phyloP scores from a whole-genome alignment of 2,329 filamentous ascomycete species.

The Hirsutella thompsonii region DNA sequence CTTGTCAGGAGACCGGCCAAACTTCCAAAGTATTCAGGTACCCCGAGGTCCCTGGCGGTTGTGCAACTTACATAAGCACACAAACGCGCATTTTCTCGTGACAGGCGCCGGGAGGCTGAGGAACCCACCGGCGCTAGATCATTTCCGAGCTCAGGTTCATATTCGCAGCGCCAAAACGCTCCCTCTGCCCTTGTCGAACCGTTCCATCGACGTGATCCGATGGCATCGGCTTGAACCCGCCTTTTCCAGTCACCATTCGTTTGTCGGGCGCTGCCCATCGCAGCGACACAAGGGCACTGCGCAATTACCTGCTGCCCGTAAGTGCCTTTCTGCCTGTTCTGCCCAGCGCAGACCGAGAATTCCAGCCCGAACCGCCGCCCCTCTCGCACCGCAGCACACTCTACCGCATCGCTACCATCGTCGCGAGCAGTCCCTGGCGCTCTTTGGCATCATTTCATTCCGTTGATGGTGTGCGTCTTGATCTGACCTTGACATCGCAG shows the following conservation, averaged over 20 bases:
- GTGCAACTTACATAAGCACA: constrained; percentile 9
- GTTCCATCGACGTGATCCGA: constrained; percentile 7
- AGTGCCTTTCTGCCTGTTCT: constrained; percentile 2
- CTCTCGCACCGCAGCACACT: not conserved
- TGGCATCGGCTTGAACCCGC: constrained; percentile 10
- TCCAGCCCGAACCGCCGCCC: constrained; percentile 3
- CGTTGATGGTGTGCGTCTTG: not conserved
- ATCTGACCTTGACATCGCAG: not conserved
- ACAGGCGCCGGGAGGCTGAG: constrained; percentile 6
- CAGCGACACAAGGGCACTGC: constrained; percentile 3
- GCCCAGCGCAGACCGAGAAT: constrained; percentile 5
- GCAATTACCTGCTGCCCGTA: constrained; percentile 6
- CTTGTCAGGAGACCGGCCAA: no score
- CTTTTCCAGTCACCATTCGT: not conserved
- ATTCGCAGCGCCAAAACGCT: constrained; percentile 1
- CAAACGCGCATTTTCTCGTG: constrained; percentile 7
- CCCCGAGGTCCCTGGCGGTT: not conserved
- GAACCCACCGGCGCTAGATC: constrained; percentile 12
- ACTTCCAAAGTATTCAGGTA: no score
- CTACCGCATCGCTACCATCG: not conserved
- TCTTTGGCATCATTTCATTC: not conserved
- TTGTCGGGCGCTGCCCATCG: not conserved
- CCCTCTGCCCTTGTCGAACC: not conserved
- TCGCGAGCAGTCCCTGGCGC: not conserved
- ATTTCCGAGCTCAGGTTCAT: constrained; percentile 9